Evolutionary conservation across 495 filamentous ascomycete genomes (phyloP).

Genomic region (Penicillium fimorum): DNA sequence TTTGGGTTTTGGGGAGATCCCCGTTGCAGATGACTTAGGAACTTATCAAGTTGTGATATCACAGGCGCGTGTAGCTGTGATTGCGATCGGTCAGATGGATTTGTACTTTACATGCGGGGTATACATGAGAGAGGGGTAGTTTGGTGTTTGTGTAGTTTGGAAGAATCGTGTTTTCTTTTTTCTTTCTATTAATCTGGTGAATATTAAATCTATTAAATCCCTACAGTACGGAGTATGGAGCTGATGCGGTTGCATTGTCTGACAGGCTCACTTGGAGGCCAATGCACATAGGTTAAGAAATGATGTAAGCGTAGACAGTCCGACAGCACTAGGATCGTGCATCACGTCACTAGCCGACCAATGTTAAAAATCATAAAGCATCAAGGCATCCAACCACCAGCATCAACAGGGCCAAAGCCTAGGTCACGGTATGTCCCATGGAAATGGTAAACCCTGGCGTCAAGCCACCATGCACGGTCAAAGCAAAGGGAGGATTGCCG

Average conservation of each 20-base stretch:
- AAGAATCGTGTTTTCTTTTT: not conserved
- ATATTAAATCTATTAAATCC: not conserved
- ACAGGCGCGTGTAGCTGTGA: not conserved
- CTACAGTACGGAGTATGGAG: not conserved
- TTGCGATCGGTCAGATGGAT: conserved; percentile 23
- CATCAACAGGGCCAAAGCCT: conserved; percentile 21
- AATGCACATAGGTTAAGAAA: not conserved
- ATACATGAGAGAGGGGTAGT: not conserved
- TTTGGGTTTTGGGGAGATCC: conserved; percentile 10
- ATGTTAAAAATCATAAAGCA: conserved; percentile 9
- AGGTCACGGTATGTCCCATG: conserved; percentile 16
- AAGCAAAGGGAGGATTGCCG: conserved; percentile 2
- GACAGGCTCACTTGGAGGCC: not conserved
- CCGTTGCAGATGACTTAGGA: conserved; percentile 7
- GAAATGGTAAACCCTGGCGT: conserved; percentile 15
- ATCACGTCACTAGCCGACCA: conserved; percentile 12
- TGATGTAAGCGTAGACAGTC: conserved; percentile 25
- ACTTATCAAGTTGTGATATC: conserved; percentile 17
- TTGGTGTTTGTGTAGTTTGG: not conserved
- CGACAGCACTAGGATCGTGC: conserved; percentile 18
- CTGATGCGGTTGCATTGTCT: conserved; percentile 2
- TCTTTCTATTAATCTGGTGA: not conserved
- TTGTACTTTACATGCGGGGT: conserved; percentile 5
- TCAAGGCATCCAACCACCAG: conserved; percentile 21
- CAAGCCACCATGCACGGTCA: conserved; percentile 24